phyloP scores from a whole-genome alignment of 257 asterid genomes.

The Cordia subcordata region DNA sequence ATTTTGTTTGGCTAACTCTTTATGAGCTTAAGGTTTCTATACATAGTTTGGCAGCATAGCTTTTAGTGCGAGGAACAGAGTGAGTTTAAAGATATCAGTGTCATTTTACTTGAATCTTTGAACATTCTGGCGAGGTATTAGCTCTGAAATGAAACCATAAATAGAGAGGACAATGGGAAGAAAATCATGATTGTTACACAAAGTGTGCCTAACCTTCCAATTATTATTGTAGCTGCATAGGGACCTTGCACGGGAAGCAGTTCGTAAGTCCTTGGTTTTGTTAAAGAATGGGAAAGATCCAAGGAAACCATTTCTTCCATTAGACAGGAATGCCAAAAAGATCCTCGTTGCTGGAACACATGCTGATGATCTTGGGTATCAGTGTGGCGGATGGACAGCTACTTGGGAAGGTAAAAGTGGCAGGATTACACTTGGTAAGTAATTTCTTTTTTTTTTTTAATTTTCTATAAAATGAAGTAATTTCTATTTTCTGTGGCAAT shows the following conservation, averaged over 20 bases:
- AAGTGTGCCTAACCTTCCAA: not conserved
- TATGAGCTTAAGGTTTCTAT: no score
- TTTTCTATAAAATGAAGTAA: no score
- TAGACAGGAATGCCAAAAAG: constrained; percentile 44
- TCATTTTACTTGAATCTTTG: no score
- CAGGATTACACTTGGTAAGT: constrained; percentile 61
- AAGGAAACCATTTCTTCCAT: constrained; percentile 55
- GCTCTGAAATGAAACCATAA: no score
- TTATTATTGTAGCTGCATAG: constrained; percentile 27
- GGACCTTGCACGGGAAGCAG: constrained; percentile 36
- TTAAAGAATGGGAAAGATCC: constrained; percentile 68
- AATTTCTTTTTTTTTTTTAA: no score
- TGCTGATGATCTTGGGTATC: constrained; percentile 71
- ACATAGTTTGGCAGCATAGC: no score
- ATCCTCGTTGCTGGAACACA: constrained; percentile 66
- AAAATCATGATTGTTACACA: not conserved
- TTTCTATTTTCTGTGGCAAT: not conserved
- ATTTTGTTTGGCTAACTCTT: no score
- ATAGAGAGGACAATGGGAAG: no score
- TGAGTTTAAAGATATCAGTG: no score
- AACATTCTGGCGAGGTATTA: no score
- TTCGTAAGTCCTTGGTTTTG: constrained; percentile 53
- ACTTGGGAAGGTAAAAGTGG: constrained; percentile 83
- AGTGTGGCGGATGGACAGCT: constrained; percentile 82
- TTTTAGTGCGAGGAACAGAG: no score